These are phyloP conservation scores for Leishmania amazonensis DNA, from an alignment of 208 protist species.

Conservation along the genomic window DNA sequence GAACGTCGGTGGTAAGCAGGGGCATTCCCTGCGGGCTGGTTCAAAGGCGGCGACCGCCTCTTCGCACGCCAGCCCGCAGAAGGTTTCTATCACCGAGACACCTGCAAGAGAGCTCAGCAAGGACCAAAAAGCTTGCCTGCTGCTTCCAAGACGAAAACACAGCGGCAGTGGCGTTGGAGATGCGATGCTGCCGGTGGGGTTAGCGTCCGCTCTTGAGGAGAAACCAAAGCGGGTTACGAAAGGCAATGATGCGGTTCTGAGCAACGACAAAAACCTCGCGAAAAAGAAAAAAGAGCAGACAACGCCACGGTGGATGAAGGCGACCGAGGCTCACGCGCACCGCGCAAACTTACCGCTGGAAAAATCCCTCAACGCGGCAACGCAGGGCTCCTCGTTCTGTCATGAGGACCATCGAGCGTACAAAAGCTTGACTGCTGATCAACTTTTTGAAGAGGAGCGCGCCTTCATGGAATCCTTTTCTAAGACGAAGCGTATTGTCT, in stretches of 20 bases:
- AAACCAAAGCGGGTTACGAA: not conserved
- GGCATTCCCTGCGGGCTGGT: not conserved
- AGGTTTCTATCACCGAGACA: not conserved
- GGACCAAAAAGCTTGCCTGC: not conserved
- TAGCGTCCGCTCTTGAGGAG: not conserved
- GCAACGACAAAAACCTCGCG: not conserved
- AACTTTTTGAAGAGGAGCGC: slow-evolving; percentile 52
- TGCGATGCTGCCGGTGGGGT: not conserved
- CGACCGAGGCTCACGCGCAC: slow-evolving; percentile 33
- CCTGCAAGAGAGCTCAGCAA: too few species aligned
- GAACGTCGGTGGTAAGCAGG: not conserved
- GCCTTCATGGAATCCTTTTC: slow-evolving; percentile 57
- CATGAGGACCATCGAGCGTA: slow-evolving; percentile 14
- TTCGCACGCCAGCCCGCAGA: not conserved
- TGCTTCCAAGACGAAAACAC: not conserved
- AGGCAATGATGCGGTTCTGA: not conserved
- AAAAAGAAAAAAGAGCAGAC: slow-evolving; percentile 10
- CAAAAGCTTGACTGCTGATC: slow-evolving; percentile 35
- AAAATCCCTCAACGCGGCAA: not conserved
- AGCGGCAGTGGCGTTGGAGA: not conserved
- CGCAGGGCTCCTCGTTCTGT: not conserved
- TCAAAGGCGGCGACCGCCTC: not conserved
- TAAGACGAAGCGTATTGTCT: slow-evolving; percentile 19
- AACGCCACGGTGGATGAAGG: slow-evolving; percentile 48
- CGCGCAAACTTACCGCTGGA: slow-evolving; percentile 11